These are phyloP conservation scores for Lipomyces kockii DNA, from an alignment of 805 yeast genomes.

Conservation along the genomic window DNA sequence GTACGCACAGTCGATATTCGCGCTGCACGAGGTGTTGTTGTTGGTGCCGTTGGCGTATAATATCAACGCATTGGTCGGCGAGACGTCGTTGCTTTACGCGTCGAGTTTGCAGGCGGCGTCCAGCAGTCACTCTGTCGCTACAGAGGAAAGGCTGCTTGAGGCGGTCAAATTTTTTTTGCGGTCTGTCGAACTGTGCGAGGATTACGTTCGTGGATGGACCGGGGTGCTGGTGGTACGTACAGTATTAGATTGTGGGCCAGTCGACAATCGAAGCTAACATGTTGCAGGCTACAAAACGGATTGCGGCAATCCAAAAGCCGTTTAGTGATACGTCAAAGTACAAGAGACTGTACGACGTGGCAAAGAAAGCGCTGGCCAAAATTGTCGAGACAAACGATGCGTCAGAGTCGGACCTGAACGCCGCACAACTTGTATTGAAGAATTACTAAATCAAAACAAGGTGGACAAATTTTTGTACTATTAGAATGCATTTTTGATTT, in stretches of 20 bases:
- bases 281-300: slow-evolving; percentile 40
- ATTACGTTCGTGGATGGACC: slow-evolving; percentile 73
- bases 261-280: background rate
- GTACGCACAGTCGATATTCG: slow-evolving; percentile 66
- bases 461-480: background rate
- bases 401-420: slow-evolving; percentile 46
- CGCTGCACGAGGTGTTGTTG: slow-evolving; percentile 71
- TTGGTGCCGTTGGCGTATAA: slow-evolving; percentile 72
- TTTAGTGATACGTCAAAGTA: slow-evolving; percentile 40
- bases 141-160: slow-evolving; percentile 37
- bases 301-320: slow-evolving; percentile 13
- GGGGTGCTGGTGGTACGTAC: slow-evolving; percentile 54
- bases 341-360: slow-evolving; percentile 47
- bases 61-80: slow-evolving; percentile 68
- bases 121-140: slow-evolving; percentile 33
- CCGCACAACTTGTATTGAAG: slow-evolving; percentile 46
- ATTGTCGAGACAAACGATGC: slow-evolving; percentile 45
- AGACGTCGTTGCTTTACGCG: slow-evolving; percentile 44
- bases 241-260: background rate
- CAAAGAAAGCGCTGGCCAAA: slow-evolving; percentile 47
- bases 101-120: slow-evolving; percentile 17
- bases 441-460: slow-evolving; percentile 22
- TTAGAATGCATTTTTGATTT: background rate
- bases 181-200: slow-evolving; percentile 75
- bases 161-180: slow-evolving; percentile 61